These are phyloP conservation scores for Tulasnella sp. DNA, from an alignment of 768 basidiomycete species.

Conservation along the genomic window DNA sequence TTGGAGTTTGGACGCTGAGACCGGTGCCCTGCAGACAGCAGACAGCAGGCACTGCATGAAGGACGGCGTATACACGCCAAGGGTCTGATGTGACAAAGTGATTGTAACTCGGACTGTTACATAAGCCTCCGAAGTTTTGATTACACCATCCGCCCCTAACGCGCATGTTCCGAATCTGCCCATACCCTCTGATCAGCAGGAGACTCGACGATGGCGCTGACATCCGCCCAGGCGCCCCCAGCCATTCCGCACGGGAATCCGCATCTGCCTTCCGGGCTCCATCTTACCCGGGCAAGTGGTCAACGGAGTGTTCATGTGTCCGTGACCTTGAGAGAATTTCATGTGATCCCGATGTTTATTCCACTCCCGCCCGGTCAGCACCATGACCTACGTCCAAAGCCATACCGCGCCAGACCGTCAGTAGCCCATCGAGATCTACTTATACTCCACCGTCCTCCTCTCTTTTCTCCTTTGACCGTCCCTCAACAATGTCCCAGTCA, in stretches of 20 bases:
- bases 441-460: conserved; percentile 7
- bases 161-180: conserved; percentile 2
- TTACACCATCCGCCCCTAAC: neutral
- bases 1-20: neutral
- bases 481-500: neutral
- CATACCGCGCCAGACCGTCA: neutral
- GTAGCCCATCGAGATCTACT: neutral
- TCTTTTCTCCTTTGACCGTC: neutral
- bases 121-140: neutral
- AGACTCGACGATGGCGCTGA: neutral
- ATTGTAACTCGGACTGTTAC: neutral
- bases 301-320: conserved; percentile 13
- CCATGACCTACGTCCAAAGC: neutral
- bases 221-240: conserved; percentile 2
- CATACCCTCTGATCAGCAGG: neutral
- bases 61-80: neutral
- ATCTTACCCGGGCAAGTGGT: neutral
- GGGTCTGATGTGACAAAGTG: neutral
- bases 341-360: conserved; percentile 28
- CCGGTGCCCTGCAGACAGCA: neutral
- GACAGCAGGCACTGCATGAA: neutral
- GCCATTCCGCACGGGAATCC: conserved; percentile 15
- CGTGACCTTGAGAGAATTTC: conserved; percentile 29
- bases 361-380: conserved; percentile 18
- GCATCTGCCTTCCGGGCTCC: conserved; percentile 1